phyloP scores from a whole-genome alignment of 352 stramenopile genomes.

The Globisporangium heterothallicum region DNA sequence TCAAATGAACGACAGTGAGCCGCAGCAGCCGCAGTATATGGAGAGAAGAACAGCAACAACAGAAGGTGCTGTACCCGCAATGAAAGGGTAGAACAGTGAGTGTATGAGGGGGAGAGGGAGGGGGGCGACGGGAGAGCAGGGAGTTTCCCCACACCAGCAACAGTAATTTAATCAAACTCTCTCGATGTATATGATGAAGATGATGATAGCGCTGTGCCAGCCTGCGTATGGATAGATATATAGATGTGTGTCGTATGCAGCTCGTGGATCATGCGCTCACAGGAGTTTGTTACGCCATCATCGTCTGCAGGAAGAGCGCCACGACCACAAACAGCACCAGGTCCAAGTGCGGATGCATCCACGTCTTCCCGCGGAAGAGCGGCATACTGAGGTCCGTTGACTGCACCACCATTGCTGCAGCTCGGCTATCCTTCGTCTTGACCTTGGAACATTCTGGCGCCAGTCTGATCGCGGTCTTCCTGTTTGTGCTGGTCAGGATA shows the following conservation, averaged over 20 bases:
- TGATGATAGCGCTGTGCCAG: not conserved
- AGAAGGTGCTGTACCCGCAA: not conserved
- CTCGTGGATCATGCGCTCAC: not conserved
- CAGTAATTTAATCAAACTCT: conserved; percentile 1
- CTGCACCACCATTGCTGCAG: not conserved
- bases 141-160: not conserved
- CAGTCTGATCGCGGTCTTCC: not conserved
- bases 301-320: conserved; percentile 4
- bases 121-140: not conserved
- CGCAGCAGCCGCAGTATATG: conserved; percentile 6
- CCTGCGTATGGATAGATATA: not conserved
- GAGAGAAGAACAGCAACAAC: not conserved
- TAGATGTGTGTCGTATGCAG: not conserved
- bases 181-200: not conserved
- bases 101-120: not conserved
- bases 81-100: not conserved
- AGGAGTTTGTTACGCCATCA: not conserved
- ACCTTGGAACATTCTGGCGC: not conserved
- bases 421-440: not conserved
- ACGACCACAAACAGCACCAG: conserved; percentile 15
- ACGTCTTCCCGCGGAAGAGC: not conserved
- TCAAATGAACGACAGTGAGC: too few relatives aligned
- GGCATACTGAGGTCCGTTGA: not conserved
- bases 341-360: conserved; percentile 18
- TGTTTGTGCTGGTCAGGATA: not conserved